Evolutionary conservation across 805 yeast genomes (phyloP).

Genomic region (Spathaspora sp.): DNA sequence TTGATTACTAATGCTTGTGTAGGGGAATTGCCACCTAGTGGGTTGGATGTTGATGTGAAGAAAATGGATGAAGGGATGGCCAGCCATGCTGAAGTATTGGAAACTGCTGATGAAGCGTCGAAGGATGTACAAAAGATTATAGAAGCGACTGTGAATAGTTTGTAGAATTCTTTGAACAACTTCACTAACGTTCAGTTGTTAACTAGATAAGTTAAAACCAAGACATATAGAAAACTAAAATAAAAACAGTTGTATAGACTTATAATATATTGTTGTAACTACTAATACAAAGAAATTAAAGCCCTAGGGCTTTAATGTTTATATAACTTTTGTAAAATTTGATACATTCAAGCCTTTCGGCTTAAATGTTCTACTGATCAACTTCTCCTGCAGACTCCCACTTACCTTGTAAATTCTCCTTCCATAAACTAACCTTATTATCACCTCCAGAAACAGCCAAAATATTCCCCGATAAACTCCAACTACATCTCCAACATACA

Average conservation of each 20-base stretch:
- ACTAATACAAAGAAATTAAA: too few relatives aligned
- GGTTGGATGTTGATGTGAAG: conserved; percentile 49
- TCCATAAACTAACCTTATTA: conserved; percentile 94
- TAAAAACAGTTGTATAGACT: too few relatives aligned
- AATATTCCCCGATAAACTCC: conserved; percentile 95
- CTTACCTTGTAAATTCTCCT: conserved; percentile 84
- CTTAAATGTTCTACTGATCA: conserved; percentile 51
- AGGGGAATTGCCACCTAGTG: conserved; percentile 64
- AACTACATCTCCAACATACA: conserved; percentile 96
- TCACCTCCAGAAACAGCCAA: conserved; percentile 96
- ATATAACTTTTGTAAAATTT: too few relatives aligned
- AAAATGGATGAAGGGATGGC: conserved; percentile 74
- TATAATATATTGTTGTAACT: too few relatives aligned
- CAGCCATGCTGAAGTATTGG: conserved; percentile 86
- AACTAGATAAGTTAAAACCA: too few relatives aligned
- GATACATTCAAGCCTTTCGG: too few relatives aligned
- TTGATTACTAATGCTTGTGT: conserved; percentile 84
- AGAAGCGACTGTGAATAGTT: conserved; percentile 53
- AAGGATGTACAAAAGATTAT: conserved; percentile 72
- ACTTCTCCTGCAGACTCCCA: conserved; percentile 99
- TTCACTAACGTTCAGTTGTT: background rate
- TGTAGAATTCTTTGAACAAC: conserved; percentile 13
- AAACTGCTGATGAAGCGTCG: conserved; percentile 77
- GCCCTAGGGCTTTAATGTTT: too few relatives aligned
- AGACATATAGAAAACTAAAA: too few relatives aligned